These are phyloP conservation scores for Parastagonospora avenae DNA, from an alignment of 2,329 filamentous ascomycete species.

Conservation along the genomic window DNA sequence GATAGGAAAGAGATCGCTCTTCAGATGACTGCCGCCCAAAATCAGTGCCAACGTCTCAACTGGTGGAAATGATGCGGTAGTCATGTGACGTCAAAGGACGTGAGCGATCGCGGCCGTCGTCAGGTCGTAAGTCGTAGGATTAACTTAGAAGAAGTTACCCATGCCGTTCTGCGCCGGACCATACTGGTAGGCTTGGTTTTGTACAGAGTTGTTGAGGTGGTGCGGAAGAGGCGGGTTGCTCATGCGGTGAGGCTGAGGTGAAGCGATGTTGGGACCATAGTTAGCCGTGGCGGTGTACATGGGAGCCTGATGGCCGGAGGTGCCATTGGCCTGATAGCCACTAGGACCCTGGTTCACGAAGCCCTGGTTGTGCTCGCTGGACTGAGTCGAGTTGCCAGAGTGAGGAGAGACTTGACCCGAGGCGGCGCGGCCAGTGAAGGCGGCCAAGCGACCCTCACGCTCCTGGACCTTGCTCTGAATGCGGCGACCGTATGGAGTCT, in stretches of 20 bases:
- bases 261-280: conserved; percentile 44
- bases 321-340: conserved; percentile 6
- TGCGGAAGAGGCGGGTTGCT: conserved; percentile 45
- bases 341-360: conserved; percentile 24
- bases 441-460: conserved; percentile 51
- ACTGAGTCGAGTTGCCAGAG: conserved; percentile 19
- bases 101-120: conserved; percentile 46
- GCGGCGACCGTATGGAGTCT: conserved; percentile 91
- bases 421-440: conserved; percentile 34
- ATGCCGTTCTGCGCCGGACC: conserved; percentile 46
- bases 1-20: conserved; percentile 32
- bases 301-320: conserved; percentile 23
- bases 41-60: conserved; percentile 27
- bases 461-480: conserved; percentile 85
- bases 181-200: conserved; percentile 50
- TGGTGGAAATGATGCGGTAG: conserved; percentile 26
- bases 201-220: conserved; percentile 44
- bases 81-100: conserved; percentile 20
- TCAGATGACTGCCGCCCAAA: conserved; percentile 26
- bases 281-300: conserved; percentile 45
- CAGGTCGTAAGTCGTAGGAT: conserved; percentile 55
- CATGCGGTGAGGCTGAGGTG: conserved; percentile 42
- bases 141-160: conserved; percentile 52
- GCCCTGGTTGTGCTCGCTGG: conserved; percentile 22
- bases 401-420: conserved; percentile 36